Evolutionary conservation across 495 filamentous ascomycete species (phyloP).

Genomic region (Melanomma pulvis-pyrius): DNA sequence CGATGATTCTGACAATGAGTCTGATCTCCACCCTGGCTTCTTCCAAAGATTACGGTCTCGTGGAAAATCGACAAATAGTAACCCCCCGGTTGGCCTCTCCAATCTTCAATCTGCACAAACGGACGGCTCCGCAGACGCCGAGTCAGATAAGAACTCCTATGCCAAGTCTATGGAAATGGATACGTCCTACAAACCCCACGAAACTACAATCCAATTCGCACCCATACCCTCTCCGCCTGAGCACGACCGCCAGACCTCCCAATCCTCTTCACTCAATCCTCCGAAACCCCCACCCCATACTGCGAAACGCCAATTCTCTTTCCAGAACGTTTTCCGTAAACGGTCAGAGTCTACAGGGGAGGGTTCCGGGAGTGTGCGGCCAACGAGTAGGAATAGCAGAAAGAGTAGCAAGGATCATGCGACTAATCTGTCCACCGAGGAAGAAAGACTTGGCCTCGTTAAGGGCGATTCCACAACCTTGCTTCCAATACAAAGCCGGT

Average conservation of each 20-base stretch:
- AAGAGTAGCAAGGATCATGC: constrained; percentile 47
- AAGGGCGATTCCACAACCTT: constrained; percentile 64
- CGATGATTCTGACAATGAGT: constrained; percentile 49
- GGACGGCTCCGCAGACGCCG: constrained; percentile 11
- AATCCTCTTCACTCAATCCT: constrained; percentile 44
- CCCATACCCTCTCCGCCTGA: constrained; percentile 34
- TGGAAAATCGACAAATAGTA: constrained; percentile 20
- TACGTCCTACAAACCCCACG: constrained; percentile 55
- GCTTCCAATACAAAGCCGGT: constrained; percentile 40
- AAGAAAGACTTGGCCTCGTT: constrained; percentile 86
- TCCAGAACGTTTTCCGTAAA: constrained; percentile 72
- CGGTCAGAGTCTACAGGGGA: constrained; percentile 30
- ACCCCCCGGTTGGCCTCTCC: constrained; percentile 20
- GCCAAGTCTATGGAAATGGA: constrained; percentile 43
- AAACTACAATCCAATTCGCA: constrained; percentile 52
- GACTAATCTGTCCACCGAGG: constrained; percentile 65
- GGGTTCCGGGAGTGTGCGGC: constrained; percentile 28
- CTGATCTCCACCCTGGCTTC: constrained; percentile 54
- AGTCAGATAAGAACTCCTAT: constrained; percentile 37
- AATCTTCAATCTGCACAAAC: constrained; percentile 10
- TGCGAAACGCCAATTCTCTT: constrained; percentile 78
- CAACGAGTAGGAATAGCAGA: constrained; percentile 49
- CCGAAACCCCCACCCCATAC: constrained; percentile 54
- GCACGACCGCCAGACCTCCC: constrained; percentile 38
- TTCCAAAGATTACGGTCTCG: constrained; percentile 49